Percentiles rank a stretch among this genome's conserved stretches.
Evolutionary conservation across 1,139 yeast species (phyloP).

Genomic region (Debaryomyces udenii): DNA sequence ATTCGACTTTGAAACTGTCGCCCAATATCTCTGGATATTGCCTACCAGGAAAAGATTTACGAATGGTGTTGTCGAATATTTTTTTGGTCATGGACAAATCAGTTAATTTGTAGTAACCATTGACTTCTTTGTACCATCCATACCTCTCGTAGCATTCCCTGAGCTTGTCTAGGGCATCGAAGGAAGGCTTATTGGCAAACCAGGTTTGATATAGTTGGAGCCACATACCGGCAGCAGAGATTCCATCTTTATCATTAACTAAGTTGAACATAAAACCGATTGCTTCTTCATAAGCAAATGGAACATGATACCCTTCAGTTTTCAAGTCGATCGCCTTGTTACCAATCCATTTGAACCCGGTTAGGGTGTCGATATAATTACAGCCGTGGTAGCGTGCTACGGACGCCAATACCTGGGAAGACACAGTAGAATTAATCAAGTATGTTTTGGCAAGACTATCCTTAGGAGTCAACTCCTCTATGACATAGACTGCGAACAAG

Average conservation of each 20-base stretch:
- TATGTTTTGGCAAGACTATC: constrained; percentile 47
- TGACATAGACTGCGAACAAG: constrained; percentile 70
- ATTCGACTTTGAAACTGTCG: constrained; percentile 46
- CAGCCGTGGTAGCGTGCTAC: constrained; percentile 70
- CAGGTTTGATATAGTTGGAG: constrained; percentile 66
- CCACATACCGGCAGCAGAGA: constrained; percentile 79
- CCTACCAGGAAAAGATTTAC: constrained; percentile 42
- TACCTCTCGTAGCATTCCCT: constrained; percentile 61
- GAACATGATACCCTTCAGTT: constrained; percentile 64
- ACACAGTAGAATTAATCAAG: constrained; percentile 85
- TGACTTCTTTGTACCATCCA: constrained; percentile 83
- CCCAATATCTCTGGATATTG: constrained; percentile 52
- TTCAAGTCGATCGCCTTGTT: constrained; percentile 80
- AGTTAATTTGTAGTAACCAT: constrained; percentile 78
- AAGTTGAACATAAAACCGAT: constrained; percentile 89
- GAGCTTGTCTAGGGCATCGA: constrained; percentile 51
- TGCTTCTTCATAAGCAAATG: constrained; percentile 94
- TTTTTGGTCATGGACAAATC: constrained; percentile 52
- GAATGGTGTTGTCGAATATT: constrained; percentile 50
- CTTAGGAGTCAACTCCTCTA: constrained; percentile 38
- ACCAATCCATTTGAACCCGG: constrained; percentile 98
- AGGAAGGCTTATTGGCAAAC: constrained; percentile 33
- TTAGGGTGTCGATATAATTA: constrained; percentile 75
- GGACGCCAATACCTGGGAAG: constrained; percentile 75
- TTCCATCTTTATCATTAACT: constrained; percentile 94